Evolutionary conservation across 441 rosid species (phyloP), one percentile per base, ranked within the genome.

Genomic region (Populus trichocarpa): DNA sequence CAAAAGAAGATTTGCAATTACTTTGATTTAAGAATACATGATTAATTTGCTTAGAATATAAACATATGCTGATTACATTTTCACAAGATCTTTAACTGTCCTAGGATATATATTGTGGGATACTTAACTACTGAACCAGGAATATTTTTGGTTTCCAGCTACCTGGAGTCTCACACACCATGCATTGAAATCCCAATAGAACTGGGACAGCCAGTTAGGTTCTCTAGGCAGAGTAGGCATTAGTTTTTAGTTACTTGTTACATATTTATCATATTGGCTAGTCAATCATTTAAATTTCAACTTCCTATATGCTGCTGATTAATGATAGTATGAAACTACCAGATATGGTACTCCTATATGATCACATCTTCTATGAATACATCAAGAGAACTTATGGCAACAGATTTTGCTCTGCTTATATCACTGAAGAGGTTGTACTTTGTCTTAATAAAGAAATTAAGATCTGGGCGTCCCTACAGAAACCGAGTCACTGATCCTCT

Each of bases 221-320:
- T 53, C 66, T 72, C 26, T 20, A 14, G 46, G 36, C 5, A 33
- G 36, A 33, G 3, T 6, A 7, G 57, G 67, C 68, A 22, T 23
- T 69, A 5, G 68, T 75, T 75, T 75, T 71, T 72, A 28, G 23
- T 57, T 40, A 4, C 65, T 75, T 25, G 72, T 33, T 8, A n/a
- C 16, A 50, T 30, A 13, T 3, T 72, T 26, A 18, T 72, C 72
- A 3, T 22, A 30, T 57, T 75, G 6, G 53, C n/a, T 50, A 18
- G 59, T 16, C 59, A 14, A 50, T 50, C 59, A 50, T 50, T 50
- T 50, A n/a, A 16, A 22, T 63, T 75, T 68, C 33, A 46, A 32
- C 13, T 22, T 50, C 50, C 57, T 53, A 12, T 67, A 53, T 25
- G 14, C 16, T 50, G 46, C n/a, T 22, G 25, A 16, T 65, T 25